Evolutionary conservation across 2,329 filamentous ascomycete species (phyloP).

Genomic region (Alternaria tenuissima): DNA sequence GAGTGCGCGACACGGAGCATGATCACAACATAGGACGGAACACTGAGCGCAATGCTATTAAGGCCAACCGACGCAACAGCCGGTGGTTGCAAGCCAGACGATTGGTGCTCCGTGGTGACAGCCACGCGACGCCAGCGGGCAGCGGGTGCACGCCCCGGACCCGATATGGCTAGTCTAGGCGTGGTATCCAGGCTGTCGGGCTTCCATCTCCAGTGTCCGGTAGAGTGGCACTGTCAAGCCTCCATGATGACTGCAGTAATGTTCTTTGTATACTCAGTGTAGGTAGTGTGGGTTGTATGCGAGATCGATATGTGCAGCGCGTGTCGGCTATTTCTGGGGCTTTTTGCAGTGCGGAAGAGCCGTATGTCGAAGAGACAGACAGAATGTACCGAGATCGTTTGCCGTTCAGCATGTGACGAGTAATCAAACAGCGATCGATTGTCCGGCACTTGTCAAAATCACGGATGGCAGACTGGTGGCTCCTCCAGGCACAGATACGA

Average conservation of each 20-base stretch:
- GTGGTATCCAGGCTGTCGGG: slow-evolving; percentile 46
- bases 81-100: slow-evolving; percentile 32
- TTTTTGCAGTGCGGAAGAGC: slow-evolving; percentile 3
- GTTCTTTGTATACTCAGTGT: slow-evolving; percentile 40
- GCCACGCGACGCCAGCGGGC: slow-evolving; percentile 45
- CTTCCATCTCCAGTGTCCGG: slow-evolving; percentile 41
- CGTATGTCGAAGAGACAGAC: not conserved
- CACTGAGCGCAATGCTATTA: slow-evolving; percentile 13
- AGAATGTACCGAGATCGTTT: slow-evolving; percentile 1
- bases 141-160: slow-evolving; percentile 35
- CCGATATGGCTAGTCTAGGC: slow-evolving; percentile 28
- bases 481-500: slow-evolving; percentile 22
- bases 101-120: slow-evolving; percentile 27
- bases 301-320: slow-evolving; percentile 4
- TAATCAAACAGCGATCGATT: slow-evolving; percentile 11
- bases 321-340: not conserved
- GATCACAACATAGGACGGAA: slow-evolving; percentile 10
- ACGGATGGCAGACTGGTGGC: slow-evolving; percentile 18
- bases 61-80: slow-evolving; percentile 34
- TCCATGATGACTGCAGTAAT: slow-evolving; percentile 40
- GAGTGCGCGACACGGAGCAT: slow-evolving; percentile 4
- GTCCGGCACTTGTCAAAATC: slow-evolving; percentile 8
- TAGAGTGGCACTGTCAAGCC: slow-evolving; percentile 47
- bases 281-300: slow-evolving; percentile 28
- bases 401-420: slow-evolving; percentile 8